A percentile compares a stretch with the other conserved stretches of the same genome.
phyloP scores from a whole-genome alignment of 2,329 filamentous ascomycete species.

The Phialemonium atrogriseum region DNA sequence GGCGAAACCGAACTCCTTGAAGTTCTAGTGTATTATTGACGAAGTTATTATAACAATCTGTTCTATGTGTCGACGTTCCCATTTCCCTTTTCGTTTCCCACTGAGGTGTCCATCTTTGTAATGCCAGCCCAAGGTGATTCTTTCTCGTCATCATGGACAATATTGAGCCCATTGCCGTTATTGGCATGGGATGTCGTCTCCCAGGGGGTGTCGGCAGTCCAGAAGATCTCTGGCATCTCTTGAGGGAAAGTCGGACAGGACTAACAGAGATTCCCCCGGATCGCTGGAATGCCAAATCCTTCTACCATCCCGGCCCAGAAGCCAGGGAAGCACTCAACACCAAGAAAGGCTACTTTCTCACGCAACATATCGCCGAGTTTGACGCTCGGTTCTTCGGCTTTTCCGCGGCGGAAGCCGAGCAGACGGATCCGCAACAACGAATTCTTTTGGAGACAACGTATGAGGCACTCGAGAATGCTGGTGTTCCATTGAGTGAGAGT shows the following conservation, averaged over 20 bases:
- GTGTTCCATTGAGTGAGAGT: constrained; percentile 22
- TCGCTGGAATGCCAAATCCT: constrained; percentile 15
- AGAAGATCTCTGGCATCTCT: constrained; percentile 19
- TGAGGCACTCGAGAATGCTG: constrained; percentile 10
- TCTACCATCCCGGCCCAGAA: constrained; percentile 10
- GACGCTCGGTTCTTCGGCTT: constrained; percentile 10
- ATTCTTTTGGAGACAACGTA: constrained; percentile 13
- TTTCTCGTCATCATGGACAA: no score
- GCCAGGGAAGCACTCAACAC: not conserved
- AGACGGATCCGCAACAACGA: constrained; percentile 11
- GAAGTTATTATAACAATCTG: no score
- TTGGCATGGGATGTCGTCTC: constrained; percentile 21
- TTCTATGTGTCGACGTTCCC: no score
- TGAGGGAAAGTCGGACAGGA: constrained; percentile 12
- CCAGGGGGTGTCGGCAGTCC: constrained; percentile 16
- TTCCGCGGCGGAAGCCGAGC: constrained; percentile 5
- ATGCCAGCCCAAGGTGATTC: no score
- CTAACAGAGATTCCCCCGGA: constrained; percentile 13
- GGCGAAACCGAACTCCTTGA: no score
- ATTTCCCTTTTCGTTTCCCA: no score
- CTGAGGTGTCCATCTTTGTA: no score
- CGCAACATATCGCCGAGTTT: constrained; percentile 3
- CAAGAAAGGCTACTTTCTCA: constrained; percentile 9
- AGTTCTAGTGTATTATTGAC: no score
- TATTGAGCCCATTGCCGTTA: constrained; percentile 18